These are phyloP conservation scores for Maudiozyma pseudohumilis DNA, from an alignment of 805 yeast genomes.

Conservation along the genomic window DNA sequence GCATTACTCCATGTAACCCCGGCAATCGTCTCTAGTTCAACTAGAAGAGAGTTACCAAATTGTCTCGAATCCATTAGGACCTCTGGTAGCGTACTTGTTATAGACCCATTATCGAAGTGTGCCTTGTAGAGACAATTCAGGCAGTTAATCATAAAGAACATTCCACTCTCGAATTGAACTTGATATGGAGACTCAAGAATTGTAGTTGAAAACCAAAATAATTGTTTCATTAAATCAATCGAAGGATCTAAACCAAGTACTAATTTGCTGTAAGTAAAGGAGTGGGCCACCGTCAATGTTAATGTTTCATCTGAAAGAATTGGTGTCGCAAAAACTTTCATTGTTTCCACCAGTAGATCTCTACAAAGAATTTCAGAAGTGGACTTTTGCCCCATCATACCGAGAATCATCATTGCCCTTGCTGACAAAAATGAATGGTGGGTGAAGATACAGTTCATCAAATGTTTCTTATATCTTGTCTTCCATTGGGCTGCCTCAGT, in stretches of 20 bases:
- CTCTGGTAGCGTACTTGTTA: conserved; percentile 24
- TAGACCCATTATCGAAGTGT: conserved; percentile 17
- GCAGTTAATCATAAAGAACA: conserved; percentile 29
- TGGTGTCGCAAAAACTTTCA: conserved; percentile 28
- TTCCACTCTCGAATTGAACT: conserved; percentile 30
- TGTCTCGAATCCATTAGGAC: conserved; percentile 25
- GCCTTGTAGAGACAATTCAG: conserved; percentile 24
- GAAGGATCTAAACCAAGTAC: conserved; percentile 28
- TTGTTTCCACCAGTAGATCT: conserved; percentile 16
- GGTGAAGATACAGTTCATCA: conserved; percentile 48
- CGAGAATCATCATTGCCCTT: conserved; percentile 56
- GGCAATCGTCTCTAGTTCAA: conserved; percentile 34
- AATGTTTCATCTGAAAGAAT: conserved; percentile 23
- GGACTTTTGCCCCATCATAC: conserved; percentile 53
- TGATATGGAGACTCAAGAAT: conserved; percentile 25
- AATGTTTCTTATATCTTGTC: conserved; percentile 51
- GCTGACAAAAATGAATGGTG: conserved; percentile 48
- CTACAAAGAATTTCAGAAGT: conserved; percentile 43
- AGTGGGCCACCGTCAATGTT: conserved; percentile 26
- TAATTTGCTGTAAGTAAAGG: conserved; percentile 30
- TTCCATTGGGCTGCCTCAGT: conserved; percentile 45
- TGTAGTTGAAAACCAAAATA: conserved; percentile 31
- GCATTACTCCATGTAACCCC: conserved; percentile 31
- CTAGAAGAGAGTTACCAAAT: conserved; percentile 34
- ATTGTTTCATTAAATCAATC: conserved; percentile 18